Evolutionary conservation across 352 stramenopile genomes (phyloP).

Genomic region (Peronospora destructor): DNA sequence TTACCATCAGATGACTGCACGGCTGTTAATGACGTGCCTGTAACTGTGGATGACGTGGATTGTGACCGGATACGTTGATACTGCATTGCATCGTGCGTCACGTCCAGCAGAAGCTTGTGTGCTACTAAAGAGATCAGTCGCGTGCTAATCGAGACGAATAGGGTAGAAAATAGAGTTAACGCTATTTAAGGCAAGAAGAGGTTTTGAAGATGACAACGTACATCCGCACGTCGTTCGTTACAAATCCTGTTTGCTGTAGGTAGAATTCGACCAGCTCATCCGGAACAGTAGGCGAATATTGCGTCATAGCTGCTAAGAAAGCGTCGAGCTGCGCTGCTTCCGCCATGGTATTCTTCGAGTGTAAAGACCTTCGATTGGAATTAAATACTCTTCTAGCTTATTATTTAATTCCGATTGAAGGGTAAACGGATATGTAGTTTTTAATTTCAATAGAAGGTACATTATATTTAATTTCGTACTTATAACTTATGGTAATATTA

Average conservation of each 20-base stretch:
- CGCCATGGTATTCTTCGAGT: conserved; percentile 39
- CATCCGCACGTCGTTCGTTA: conserved; percentile 60
- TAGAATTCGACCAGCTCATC: conserved; percentile 75
- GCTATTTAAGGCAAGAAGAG: neutral
- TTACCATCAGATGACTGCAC: conserved; percentile 10
- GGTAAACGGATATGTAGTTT: no score
- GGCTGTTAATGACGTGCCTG: conserved; percentile 5
- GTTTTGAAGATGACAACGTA: conserved; percentile 16
- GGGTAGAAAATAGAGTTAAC: neutral
- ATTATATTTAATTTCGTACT: no score
- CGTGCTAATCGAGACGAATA: conserved; percentile 30
- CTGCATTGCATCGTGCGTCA: conserved; percentile 73
- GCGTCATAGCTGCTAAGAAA: conserved; percentile 55
- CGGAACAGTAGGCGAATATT: conserved; percentile 60
- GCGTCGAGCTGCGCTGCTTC: conserved; percentile 53
- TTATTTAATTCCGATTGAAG: no score
- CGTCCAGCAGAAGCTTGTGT: conserved; percentile 79
- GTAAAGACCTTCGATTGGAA: no score
- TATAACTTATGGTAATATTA: no score
- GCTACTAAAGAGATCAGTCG: conserved; percentile 58
- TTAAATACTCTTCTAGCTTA: no score
- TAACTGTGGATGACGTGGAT: conserved; percentile 7
- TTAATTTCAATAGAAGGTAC: no score
- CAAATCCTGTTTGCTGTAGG: conserved; percentile 63
- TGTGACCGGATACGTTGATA: conserved; percentile 64